Percentiles rank a stretch among this genome's conserved stretches.
Evolutionary conservation across 2,329 filamentous ascomycete species (phyloP).

Genomic region (Penicillium olsonii): DNA sequence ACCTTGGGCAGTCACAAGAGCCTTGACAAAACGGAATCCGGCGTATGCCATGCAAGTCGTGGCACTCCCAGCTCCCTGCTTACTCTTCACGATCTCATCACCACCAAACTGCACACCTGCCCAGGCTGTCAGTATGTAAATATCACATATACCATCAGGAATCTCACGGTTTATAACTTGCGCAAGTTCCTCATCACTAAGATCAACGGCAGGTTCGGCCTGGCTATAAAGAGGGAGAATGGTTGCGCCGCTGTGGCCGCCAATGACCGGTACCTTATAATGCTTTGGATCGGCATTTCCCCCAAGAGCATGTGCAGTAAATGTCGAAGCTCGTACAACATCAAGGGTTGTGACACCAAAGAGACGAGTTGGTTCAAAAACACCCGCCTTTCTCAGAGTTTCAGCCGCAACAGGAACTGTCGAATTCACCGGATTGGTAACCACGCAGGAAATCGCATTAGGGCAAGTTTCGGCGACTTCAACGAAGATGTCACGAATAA

Average conservation of each 20-base stretch:
- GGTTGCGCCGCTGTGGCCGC: conserved; percentile 22
- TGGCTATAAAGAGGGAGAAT: conserved; percentile 9
- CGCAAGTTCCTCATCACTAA: neutral
- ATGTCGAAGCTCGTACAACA: conserved; percentile 6
- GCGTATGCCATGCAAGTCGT: conserved; percentile 12
- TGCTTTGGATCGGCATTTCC: conserved; percentile 5
- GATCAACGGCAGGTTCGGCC: conserved; percentile 1
- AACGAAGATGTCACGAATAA: conserved; percentile 6
- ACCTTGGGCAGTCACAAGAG: neutral
- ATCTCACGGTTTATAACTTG: conserved; percentile 5
- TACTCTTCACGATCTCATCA: conserved; percentile 12
- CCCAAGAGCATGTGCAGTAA: conserved; percentile 3
- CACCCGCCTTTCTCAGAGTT: conserved; percentile 3
- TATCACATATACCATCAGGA: neutral
- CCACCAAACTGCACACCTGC: conserved; percentile 9
- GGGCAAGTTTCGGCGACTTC: conserved; percentile 2
- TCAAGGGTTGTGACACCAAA: conserved; percentile 9
- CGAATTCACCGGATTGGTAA: conserved; percentile 8
- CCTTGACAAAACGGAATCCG: conserved; percentile 8
- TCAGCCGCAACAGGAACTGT: conserved; percentile 7
- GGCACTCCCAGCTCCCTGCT: conserved; percentile 8
- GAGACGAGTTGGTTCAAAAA: conserved; percentile 4
- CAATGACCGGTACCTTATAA: conserved; percentile 48
- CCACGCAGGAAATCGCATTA: conserved; percentile 1
- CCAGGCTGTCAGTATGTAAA: neutral